Conservation (phyloP, 306 rosid genomes). For the Hylodesmum podocarpum region DNA sequence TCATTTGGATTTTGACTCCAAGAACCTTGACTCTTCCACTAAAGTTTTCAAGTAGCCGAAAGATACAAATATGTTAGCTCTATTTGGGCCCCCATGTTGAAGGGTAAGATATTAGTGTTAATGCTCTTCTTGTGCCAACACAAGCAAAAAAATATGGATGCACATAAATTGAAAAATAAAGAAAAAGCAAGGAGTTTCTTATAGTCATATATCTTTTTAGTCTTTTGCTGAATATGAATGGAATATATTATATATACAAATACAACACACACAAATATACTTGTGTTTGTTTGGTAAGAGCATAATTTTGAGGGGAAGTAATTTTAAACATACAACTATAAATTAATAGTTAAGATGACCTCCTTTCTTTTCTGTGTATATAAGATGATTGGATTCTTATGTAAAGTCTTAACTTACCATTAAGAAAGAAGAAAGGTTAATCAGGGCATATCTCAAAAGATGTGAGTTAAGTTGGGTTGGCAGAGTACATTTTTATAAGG, state of each 20-base stretch:
- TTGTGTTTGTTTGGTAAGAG: not conserved
- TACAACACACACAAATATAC: not conserved
- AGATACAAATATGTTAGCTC: constrained; percentile 32
- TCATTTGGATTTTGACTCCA: constrained; percentile 38
- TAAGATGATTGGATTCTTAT: not conserved
- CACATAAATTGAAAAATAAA: not conserved
- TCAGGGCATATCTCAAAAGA: constrained; percentile 33
- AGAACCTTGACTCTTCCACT: constrained; percentile 84
- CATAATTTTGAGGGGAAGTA: not conserved
- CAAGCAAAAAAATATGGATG: not conserved
- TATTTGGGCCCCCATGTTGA: constrained; percentile 43
- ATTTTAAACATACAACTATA: not conserved
- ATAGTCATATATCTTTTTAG: not conserved
- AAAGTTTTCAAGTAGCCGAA: constrained; percentile 41
- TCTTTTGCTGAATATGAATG: not conserved
- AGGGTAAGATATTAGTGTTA: constrained; percentile 16
- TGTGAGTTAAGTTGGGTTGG: constrained; percentile 31
- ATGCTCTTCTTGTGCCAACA: constrained; percentile 30
- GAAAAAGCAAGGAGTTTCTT: not conserved
- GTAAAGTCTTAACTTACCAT: not conserved
- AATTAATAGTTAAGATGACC: not conserved
- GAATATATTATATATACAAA: not conserved
- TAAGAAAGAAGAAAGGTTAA: constrained; percentile 11
- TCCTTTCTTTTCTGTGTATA: not conserved
- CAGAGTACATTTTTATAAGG: constrained; percentile 18